Evolutionary conservation across 345 rosid species (phyloP), one percentile per base, ranked within the genome.

Genomic region (Noccaea caerulescens): DNA sequence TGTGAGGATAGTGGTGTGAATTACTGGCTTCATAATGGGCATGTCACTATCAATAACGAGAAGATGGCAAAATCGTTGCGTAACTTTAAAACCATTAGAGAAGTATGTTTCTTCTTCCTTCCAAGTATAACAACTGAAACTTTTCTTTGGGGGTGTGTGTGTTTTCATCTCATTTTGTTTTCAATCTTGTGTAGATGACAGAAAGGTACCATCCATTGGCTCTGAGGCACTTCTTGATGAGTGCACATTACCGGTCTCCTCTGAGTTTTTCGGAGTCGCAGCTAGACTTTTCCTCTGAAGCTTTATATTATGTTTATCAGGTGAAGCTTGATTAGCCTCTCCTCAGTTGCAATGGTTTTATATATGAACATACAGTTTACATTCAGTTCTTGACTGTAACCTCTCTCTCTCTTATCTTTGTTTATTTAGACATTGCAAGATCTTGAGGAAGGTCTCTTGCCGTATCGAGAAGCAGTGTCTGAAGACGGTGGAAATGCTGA

Each of bases 1-100:
- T 84, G 83, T 68, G 71, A 77, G 69, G 84, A 85, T 49, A 77
- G 90, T 76, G 64, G 62, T 20, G 82, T 88, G n/a, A 83, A 69
- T 20, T 88, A 85, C 72, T 90, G 98, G 98, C 64, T 90, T 84
- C 98, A 92, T 77, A 92, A 92, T 80, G 98, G 96, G 46, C 95
- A 90, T 77, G 95, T 90, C 46, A 92, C 93, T 4, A 88, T 86
- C 55, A 83, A 88, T 68, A 81, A 87, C 52, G 88, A 82, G 84
- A 90, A 90, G 82, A 92, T 92, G 98, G 88, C 91, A 14, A 92
- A 92, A 51, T 86, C 98, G 11, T 64, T 75, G 80, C 85, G 84
- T 3, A 90, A 92, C 66, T 88, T 84, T 53, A 86, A 80, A 81
- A 86, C 96, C 23, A 85, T 88, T 63, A 83, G 96, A 50, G 77